A percentile compares a stretch with the other conserved stretches of the same genome.
These are phyloP conservation scores for Cercospora sojina DNA, from an alignment of 2,329 filamentous ascomycete genomes.

Conservation along the genomic window DNA sequence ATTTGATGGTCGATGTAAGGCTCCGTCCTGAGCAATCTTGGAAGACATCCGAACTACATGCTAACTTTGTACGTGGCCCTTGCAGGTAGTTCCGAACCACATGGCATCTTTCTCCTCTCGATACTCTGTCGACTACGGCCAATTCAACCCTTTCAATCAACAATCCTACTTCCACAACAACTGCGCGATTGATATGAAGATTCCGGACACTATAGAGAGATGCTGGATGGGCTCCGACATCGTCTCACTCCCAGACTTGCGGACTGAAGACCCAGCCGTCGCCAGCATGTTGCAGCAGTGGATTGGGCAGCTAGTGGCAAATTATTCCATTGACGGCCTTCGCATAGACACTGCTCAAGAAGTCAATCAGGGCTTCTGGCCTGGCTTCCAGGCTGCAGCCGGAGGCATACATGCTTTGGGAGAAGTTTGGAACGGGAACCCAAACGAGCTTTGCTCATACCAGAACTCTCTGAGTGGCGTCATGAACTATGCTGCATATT, in stretches of 20 bases:
- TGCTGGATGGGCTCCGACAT: conserved; percentile 57
- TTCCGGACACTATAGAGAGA: conserved; percentile 39
- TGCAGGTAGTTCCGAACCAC: conserved; percentile 45
- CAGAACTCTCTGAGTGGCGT: conserved; percentile 45
- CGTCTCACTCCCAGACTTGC: conserved; percentile 59
- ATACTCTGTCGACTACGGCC: conserved; percentile 35
- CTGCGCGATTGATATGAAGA: conserved; percentile 57
- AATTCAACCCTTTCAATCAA: conserved; percentile 44
- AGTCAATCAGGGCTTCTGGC: conserved; percentile 43
- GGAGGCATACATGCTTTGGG: conserved; percentile 43
- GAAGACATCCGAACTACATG: not conserved
- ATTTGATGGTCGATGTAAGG: conserved; percentile 13
- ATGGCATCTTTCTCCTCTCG: conserved; percentile 38
- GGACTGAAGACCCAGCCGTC: conserved; percentile 54
- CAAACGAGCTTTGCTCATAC: conserved; percentile 41
- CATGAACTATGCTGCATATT: conserved; percentile 49
- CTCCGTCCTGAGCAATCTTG: not conserved
- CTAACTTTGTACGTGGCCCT: not conserved
- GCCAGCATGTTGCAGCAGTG: conserved; percentile 55
- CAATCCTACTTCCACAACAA: conserved; percentile 50
- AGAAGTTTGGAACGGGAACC: conserved; percentile 44
- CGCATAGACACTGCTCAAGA: conserved; percentile 51
- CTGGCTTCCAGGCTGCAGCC: conserved; percentile 37
- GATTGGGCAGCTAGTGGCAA: conserved; percentile 58
- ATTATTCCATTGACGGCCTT: conserved; percentile 59